phyloP scores from a whole-genome alignment of 495 filamentous ascomycete genomes.

The Penicillium silybi region DNA sequence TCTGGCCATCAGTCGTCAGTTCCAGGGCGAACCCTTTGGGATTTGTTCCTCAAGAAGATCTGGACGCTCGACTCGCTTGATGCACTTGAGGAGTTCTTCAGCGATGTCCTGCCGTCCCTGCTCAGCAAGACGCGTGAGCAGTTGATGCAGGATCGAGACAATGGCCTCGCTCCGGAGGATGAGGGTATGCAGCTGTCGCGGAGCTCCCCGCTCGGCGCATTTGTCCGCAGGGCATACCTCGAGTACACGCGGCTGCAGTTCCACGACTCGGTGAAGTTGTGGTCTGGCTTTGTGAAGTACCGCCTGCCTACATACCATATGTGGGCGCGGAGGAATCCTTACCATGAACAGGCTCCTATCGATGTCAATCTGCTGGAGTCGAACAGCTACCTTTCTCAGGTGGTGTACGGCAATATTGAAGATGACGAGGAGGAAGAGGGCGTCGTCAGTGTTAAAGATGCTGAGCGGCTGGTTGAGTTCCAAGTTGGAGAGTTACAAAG shows the following conservation, averaged over 20 bases:
- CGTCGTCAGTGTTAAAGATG: conserved; percentile 70
- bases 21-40: conserved; percentile 79
- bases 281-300: conserved; percentile 76
- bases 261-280: conserved; percentile 67
- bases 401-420: conserved; percentile 61
- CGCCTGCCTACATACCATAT: conserved; percentile 65
- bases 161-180: conserved; percentile 42
- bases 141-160: conserved; percentile 45
- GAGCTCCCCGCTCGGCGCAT: conserved; percentile 80
- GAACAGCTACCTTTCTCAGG: conserved; percentile 46
- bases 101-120: conserved; percentile 45
- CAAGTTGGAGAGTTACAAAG: conserved; percentile 85
- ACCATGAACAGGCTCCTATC: conserved; percentile 57
- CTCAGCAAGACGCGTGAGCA: conserved; percentile 60
- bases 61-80: conserved; percentile 83
- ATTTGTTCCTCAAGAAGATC: conserved; percentile 74
- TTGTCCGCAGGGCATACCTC: conserved; percentile 68
- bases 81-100: conserved; percentile 67
- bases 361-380: conserved; percentile 58
- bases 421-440: conserved; percentile 41
- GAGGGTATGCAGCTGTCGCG: conserved; percentile 51
- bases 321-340: conserved; percentile 68
- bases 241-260: conserved; percentile 83
- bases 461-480: conserved; percentile 79
- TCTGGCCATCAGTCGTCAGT: conserved; percentile 58